A percentile compares a stretch with the other conserved stretches of the same genome.
Conservation (phyloP, 2,329 filamentous ascomycete species). For the Sporothrix phasma region DNA sequence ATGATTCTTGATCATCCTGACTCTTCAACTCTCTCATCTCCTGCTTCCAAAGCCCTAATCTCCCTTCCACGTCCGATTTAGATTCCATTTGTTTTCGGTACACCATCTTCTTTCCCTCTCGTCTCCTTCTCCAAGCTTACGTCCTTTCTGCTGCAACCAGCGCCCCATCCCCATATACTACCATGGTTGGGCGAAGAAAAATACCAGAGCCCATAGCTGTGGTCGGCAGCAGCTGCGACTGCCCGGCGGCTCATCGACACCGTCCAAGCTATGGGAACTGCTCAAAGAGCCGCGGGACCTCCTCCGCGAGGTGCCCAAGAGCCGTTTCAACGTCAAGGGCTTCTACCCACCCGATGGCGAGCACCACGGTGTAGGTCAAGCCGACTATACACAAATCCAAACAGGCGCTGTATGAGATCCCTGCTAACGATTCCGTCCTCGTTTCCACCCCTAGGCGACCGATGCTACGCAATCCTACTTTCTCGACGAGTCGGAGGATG, state of each 20-base stretch:
- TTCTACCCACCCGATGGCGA: constrained; percentile 15
- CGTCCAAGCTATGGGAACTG: constrained; percentile 17
- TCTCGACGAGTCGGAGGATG: constrained; percentile 25
- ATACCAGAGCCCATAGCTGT: constrained; percentile 18
- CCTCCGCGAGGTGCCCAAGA: constrained; percentile 9
- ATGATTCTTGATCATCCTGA: too few relatives aligned
- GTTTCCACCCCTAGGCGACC: neutral
- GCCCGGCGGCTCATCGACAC: constrained; percentile 14
- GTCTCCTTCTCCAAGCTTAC: neutral
- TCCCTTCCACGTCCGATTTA: too few relatives aligned
- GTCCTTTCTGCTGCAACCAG: too few relatives aligned
- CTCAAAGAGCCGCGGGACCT: constrained; percentile 9
- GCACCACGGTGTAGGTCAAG: constrained; percentile 12
- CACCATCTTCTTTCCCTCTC: neutral
- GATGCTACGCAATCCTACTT: constrained; percentile 22
- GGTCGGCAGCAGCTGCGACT: constrained; percentile 17
- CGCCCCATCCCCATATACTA: neutral
- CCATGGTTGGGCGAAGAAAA: neutral
- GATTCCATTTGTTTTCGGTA: too few relatives aligned
- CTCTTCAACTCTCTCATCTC: too few relatives aligned
- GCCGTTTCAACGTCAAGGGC: constrained; percentile 14
- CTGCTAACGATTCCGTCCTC: neutral
- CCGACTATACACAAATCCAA: neutral
- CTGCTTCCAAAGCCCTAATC: too few relatives aligned
- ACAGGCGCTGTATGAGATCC: too few relatives aligned